These are phyloP conservation scores for Rhodotorula glutinis DNA, from an alignment of 1,284 basidiomycete genomes.

Conservation along the genomic window DNA sequence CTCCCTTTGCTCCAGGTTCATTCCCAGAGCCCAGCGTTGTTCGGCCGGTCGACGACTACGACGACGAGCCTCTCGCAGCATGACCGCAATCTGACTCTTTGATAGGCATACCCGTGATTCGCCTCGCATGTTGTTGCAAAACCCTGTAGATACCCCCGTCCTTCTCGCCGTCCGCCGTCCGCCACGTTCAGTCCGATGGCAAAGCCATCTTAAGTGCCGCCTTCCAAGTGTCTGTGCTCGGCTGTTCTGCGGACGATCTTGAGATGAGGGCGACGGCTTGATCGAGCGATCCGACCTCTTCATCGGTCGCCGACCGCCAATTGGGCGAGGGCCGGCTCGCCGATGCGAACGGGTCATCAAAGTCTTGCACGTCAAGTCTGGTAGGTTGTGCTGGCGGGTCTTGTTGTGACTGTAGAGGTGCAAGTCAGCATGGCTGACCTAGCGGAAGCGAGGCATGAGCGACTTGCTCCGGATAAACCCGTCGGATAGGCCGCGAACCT, in stretches of 20 bases:
- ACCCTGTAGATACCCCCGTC: constrained; percentile 5
- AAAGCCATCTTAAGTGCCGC: no score
- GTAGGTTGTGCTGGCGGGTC: no score
- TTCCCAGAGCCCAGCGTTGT: constrained; percentile 12
- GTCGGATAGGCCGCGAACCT: constrained; percentile 14
- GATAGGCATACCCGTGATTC: neutral
- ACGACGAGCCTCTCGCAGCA: neutral
- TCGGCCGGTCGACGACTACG: constrained; percentile 23
- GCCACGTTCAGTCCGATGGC: neutral
- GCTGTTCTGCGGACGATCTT: no score
- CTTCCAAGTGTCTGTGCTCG: no score
- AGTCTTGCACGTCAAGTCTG: constrained; percentile 17
- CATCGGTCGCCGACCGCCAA: neutral
- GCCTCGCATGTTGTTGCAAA: neutral
- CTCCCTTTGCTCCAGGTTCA: neutral
- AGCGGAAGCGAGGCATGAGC: no score
- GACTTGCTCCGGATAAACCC: neutral
- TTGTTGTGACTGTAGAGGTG: neutral
- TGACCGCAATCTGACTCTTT: neutral
- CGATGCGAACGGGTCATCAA: constrained; percentile 28
- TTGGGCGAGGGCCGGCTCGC: constrained; percentile 11
- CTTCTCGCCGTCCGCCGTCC: neutral
- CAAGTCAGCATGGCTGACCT: no score
- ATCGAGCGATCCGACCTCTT: neutral
- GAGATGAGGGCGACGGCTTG: neutral